Base-by-base conservation (phyloP, 2,329 filamentous ascomycete genomes). In the Tolypocladium endophyticum region DNA sequence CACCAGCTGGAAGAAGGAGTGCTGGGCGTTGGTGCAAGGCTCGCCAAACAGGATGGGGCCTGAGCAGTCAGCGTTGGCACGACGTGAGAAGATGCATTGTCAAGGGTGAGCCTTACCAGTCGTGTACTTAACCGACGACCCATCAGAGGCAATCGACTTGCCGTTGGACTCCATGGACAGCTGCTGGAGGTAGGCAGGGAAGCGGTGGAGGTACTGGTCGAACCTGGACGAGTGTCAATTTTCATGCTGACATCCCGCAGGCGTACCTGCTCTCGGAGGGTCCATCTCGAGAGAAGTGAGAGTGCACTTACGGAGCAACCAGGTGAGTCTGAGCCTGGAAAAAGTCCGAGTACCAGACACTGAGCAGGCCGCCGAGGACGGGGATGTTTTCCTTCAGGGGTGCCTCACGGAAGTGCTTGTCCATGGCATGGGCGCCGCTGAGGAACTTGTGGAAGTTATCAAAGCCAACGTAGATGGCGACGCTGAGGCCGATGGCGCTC, bases 81-180 rank as follows among this genome's bases (percentile, higher is more conserved):
- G 4, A n/a, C 4, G 8, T 33, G 8, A 16, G 2, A 16, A 23
- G 20, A 8, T 11, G 39, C 35, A 25, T 25, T 3, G 9, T 25
- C 1, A 52, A 35, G 25, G 50, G 16, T 12, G 30, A n/a, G 16
- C 61, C 73, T 67, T 65, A 77, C 76, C 93, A 43, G 94, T 99
- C 61, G 92, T 97, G 81, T 99, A 99, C 80, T 96, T 96, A 72
- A 96, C 92, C 62, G 95, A 85, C 43, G 92, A 87, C 60, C 85
- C 88, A 70, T 94, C 90, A n/a, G 84, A 86, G 63, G 93, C 96
- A 71, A 97, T 92, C 62, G 89, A 90, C 83, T 99, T 99, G 73
- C 94, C 94, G 77, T 99, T 99, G 63, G 93, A 97, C 82, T 99
- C 94, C 94, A 99, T 99, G 62, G 93, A 97, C 61, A 99, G 83